These are phyloP conservation scores for Lasiodiplodia hormozganensis DNA, from an alignment of 2,329 filamentous ascomycete genomes.

Conservation along the genomic window DNA sequence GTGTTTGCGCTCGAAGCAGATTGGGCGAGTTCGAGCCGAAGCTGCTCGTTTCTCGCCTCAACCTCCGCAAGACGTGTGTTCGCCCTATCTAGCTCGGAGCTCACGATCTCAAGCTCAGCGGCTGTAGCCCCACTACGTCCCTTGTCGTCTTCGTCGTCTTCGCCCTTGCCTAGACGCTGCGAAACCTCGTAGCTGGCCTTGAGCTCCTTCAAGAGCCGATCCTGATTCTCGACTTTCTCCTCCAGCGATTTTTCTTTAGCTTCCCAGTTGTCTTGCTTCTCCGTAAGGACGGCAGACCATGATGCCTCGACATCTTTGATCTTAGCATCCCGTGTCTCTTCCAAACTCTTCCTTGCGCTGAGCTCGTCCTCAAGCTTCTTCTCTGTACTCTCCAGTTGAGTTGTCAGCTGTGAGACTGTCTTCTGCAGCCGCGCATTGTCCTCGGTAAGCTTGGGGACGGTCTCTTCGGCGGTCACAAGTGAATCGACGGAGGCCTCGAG, in stretches of 20 bases:
- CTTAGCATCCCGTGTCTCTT: conserved; percentile 77
- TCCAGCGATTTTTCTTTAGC: conserved; percentile 90
- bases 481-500: conserved; percentile 97
- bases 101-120: conserved; percentile 92
- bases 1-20: conserved; percentile 75
- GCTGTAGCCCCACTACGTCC: conserved; percentile 73
- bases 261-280: conserved; percentile 96
- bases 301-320: conserved; percentile 90
- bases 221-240: conserved; percentile 94
- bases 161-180: conserved; percentile 80
- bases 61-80: conserved; percentile 87
- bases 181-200: conserved; percentile 98
- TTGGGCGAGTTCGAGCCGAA: conserved; percentile 89
- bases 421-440: conserved; percentile 90
- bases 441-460: conserved; percentile 82
- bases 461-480: conserved; percentile 89
- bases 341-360: conserved; percentile 73
- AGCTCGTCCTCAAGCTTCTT: conserved; percentile 80
- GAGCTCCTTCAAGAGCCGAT: conserved; percentile 88
- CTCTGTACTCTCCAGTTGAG: conserved; percentile 84
- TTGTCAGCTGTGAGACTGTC: conserved; percentile 75
- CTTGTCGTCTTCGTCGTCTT: conserved; percentile 64
- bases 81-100: conserved; percentile 88
- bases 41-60: conserved; percentile 91
- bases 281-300: conserved; percentile 87